Evolutionary conservation across 2,329 filamentous ascomycete genomes (phyloP).

Genomic region (Trichoderma cornu-damae): DNA sequence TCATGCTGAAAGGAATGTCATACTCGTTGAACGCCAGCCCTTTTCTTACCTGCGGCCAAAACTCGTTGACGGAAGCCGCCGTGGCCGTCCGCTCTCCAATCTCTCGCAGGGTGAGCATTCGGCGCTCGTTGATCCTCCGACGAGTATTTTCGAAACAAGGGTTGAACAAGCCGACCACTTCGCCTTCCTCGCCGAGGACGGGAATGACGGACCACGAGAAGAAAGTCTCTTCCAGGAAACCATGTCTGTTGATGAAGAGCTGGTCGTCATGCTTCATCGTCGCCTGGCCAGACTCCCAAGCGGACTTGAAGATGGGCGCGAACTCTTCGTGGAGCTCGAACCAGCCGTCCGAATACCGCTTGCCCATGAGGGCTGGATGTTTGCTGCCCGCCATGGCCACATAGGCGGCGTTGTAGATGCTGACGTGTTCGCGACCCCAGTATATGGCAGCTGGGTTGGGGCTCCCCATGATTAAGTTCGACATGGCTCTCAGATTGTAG

Average conservation of each 20-base stretch:
- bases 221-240: slow-evolving; percentile 71
- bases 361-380: slow-evolving; percentile 71
- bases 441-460: slow-evolving; percentile 73
- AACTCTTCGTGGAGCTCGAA: slow-evolving; percentile 69
- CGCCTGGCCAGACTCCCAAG: slow-evolving; percentile 65
- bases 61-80: slow-evolving; percentile 66
- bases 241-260: slow-evolving; percentile 64
- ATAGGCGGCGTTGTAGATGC: slow-evolving; percentile 71
- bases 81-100: slow-evolving; percentile 69
- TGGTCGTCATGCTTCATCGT: slow-evolving; percentile 82
- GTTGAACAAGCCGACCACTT: slow-evolving; percentile 72
- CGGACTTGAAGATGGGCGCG: slow-evolving; percentile 61
- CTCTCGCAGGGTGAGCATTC: slow-evolving; percentile 74
- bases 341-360: slow-evolving; percentile 64
- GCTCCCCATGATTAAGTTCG: slow-evolving; percentile 75
- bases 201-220: slow-evolving; percentile 81
- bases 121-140: slow-evolving; percentile 69
- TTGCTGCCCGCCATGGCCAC: slow-evolving; percentile 68
- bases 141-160: slow-evolving; percentile 77
- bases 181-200: slow-evolving; percentile 67
- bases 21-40: slow-evolving; percentile 69
- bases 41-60: slow-evolving; percentile 65
- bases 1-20: slow-evolving; percentile 70
- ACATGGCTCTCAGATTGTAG: slow-evolving; percentile 67
- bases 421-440: slow-evolving; percentile 65